Evolutionary conservation across 2,329 filamentous ascomycete species (phyloP), one percentile per base, ranked within the genome.

Genomic region (Dothiorella sarmentorum): DNA sequence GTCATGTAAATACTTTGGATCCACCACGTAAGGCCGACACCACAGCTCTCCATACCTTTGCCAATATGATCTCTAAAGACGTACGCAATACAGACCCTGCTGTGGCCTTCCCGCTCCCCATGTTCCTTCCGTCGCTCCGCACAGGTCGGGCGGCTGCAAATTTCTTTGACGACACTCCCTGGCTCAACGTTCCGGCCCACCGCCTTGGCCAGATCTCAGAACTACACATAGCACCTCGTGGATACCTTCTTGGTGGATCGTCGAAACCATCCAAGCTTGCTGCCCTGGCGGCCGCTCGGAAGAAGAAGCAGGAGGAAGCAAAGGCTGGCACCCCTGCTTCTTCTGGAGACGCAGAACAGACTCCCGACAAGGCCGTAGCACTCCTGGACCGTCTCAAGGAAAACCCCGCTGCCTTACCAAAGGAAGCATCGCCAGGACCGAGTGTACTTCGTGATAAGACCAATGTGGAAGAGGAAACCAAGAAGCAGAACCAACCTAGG

Each of bases 211-310:
- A 79, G 15, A 80, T 87, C 15, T 82, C 92, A 35, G 74, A 89
- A 51, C 79, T 86, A 38, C 84, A 80, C 72, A 60, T 82, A 33
- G 76, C 76, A 62, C 85, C 82, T 56, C 78, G 76, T 47, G 83
- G 86, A 17, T 88, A 91, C 2, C 78, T 99, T 0, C 74, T 96
- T 2, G 95, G 94, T 27, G 95, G 94, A 31, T 83, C 85, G 7
- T 81, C 73, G 3, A 94, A 92, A 68, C 81, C 89, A 73, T 96
- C 93, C 4, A 99, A 99, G 68, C 79, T 99, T 44, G 93, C 96
- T 66, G 91, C 91, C 47, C 78, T 99, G 40, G 92, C 93, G 53
- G 91, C 91, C 31, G 88, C 90, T 56, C 83, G 91, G 26, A 92
- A 91, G 71, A 92, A 90, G 74, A 96, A 91, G 72, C 86, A 85